These are phyloP conservation scores for Primulina huaijiensis DNA, from an alignment of 257 asterid genomes.

Conservation along the genomic window DNA sequence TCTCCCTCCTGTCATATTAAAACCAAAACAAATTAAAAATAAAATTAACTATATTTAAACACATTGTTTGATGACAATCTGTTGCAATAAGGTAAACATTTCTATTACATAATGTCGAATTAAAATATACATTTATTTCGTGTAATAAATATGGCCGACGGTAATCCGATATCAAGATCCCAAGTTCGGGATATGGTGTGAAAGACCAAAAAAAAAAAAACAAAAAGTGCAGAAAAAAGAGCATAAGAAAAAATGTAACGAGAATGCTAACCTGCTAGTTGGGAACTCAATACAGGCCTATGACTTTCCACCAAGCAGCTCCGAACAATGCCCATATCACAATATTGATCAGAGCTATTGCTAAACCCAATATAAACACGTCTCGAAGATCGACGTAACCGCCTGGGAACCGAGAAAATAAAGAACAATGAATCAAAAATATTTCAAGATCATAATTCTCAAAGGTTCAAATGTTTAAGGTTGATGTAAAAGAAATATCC, in stretches of 20 bases:
- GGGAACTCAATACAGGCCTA: constrained; percentile 64
- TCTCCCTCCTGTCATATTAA: not conserved
- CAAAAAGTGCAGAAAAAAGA: not conserved
- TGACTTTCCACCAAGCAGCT: constrained; percentile 86
- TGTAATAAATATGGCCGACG: not conserved
- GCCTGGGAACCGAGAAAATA: constrained; percentile 42
- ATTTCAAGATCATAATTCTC: not conserved
- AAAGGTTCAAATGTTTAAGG: not conserved
- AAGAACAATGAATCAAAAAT: constrained; percentile 8
- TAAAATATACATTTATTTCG: not conserved
- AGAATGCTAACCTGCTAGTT: constrained; percentile 22
- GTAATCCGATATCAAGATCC: no score
- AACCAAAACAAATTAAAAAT: no score
- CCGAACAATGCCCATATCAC: constrained; percentile 56
- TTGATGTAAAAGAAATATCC: not conserved
- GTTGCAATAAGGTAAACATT: no score
- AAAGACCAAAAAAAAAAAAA: no score
- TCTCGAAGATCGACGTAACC: constrained; percentile 68
- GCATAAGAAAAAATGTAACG: not conserved
- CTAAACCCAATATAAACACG: constrained; percentile 57
- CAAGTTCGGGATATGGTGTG: no score
- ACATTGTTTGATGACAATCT: no score
- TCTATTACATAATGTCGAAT: no score
- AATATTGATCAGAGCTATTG: constrained; percentile 57
- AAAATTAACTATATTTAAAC: no score